A percentile compares a stretch with the other conserved stretches of the same genome.
Evolutionary conservation across 1,139 yeast genomes (phyloP).

Genomic region (Meyerozyma sp.): DNA sequence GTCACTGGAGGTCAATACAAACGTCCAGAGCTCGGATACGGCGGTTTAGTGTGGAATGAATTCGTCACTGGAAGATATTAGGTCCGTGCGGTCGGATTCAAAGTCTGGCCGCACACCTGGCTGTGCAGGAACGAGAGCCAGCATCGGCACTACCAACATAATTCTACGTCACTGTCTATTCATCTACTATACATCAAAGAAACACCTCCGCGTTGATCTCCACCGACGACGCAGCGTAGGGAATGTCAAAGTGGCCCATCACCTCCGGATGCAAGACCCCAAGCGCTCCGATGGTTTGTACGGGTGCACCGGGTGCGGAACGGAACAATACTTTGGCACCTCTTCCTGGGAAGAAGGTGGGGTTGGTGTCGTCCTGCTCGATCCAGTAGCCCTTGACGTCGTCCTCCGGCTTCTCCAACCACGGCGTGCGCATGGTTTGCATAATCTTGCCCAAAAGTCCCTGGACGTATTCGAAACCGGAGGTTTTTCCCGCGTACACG

Average conservation of each 20-base stretch:
- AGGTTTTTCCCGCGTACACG: slow-evolving; percentile 85
- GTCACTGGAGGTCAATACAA: too few species aligned
- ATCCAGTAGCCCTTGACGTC: slow-evolving; percentile 82
- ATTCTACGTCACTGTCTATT: not conserved
- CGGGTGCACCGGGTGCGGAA: slow-evolving; percentile 50
- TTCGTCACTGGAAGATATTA: not conserved
- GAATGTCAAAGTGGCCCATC: slow-evolving; percentile 78
- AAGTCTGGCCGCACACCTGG: not conserved
- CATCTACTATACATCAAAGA: slow-evolving; percentile 19
- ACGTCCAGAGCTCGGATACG: not conserved
- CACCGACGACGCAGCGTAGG: slow-evolving; percentile 86
- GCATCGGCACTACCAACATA: not conserved
- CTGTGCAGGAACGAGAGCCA: not conserved
- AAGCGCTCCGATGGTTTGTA: slow-evolving; percentile 66
- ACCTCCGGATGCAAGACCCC: slow-evolving; percentile 98
- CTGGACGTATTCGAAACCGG: slow-evolving; percentile 92
- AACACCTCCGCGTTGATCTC: slow-evolving; percentile 88
- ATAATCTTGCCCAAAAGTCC: slow-evolving; percentile 92
- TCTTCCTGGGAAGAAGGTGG: slow-evolving; percentile 93
- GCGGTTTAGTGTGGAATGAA: not conserved
- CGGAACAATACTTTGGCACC: slow-evolving; percentile 86
- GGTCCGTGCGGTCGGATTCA: not conserved
- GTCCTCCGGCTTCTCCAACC: slow-evolving; percentile 57
- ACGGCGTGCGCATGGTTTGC: slow-evolving; percentile 90
- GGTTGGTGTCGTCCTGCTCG: slow-evolving; percentile 59